Conservation (phyloP, 192 early-diverging fungal species). For the Podila epigama region DNA sequence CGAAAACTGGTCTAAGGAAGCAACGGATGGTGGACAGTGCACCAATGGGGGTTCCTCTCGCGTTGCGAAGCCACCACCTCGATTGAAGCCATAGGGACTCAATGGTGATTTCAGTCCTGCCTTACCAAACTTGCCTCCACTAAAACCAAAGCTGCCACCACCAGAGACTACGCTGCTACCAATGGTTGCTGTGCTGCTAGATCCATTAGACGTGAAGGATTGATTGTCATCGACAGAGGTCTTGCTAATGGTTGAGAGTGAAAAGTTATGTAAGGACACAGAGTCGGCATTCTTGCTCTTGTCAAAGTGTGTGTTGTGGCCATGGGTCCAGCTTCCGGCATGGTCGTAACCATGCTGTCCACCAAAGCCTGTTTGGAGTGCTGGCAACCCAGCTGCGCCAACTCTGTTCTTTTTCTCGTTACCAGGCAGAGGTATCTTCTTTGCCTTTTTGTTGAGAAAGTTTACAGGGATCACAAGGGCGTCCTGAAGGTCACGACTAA, state of each 20-base stretch:
- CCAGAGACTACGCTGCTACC: background rate
- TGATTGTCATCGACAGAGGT: constrained; percentile 30
- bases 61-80: background rate
- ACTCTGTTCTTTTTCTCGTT: constrained; percentile 7
- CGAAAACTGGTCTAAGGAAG: constrained; percentile 34
- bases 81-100: background rate
- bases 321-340: too few species aligned
- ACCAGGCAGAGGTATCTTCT: background rate
- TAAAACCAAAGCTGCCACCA: background rate
- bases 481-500: constrained; percentile 31
- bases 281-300: constrained; percentile 5
- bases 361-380: background rate
- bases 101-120: background rate
- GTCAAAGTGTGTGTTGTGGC: background rate
- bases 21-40: constrained; percentile 35
- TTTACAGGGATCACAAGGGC: constrained; percentile 34
- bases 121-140: constrained; percentile 1
- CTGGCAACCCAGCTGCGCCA: background rate
- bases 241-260: constrained; percentile 40
- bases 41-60: constrained; percentile 22
- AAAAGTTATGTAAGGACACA: constrained; percentile 39
- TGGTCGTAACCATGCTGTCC: background rate
- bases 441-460: constrained; percentile 39
- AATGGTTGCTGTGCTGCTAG: background rate
- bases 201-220: constrained; percentile 38